Base-by-base conservation (phyloP, 164 flowering plant genomes). In the Dillenia turbinata region DNA sequence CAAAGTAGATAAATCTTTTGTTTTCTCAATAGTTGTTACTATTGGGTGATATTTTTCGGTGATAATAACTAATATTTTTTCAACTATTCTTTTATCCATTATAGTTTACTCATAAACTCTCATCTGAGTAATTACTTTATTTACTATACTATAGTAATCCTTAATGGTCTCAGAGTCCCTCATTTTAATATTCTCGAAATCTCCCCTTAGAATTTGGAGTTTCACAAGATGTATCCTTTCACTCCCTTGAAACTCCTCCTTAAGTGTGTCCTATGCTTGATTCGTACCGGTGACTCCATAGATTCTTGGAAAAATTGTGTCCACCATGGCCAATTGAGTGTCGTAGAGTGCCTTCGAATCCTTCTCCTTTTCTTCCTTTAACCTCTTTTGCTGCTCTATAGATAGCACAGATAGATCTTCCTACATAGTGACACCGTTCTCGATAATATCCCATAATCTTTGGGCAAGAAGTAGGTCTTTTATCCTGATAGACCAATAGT, bases 131-230 rank as follows among this genome's bases (percentile, higher is more conserved):
- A 57, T 24, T 43, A 43, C 2, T 57, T 43, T 48, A 47, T 43
- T 57, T 7, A 57, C 9, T 57, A 0, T 57, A n/a, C 5, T 11
- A 44, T 33, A 43, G 12, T 43, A 57, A 14, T 43, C 50, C 16
- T 57, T 19, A 2, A 57, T 12, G 11, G 15, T 43, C 9, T 57
- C 47, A 45, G 14, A 13, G 5, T 43, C 19, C 5, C 16, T 57
- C 50, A 57, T 57, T 19, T 57, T 57, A 16, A 57, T 43, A 57
- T 57, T 57, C 19, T 57, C 40, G 7, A 33, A 33, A 7, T 33
- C 40, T 4, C 40, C 5, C 6, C 7, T 33, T 33, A 33, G 7
- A 56, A n/a, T 19, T 16, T 56, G 9, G n/a, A 56, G 58, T 22
- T 22, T 9, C 4, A 56, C 33, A 26, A 44, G 44, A 10, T 14